Evolutionary conservation across 2,329 filamentous ascomycete genomes (phyloP), one percentile per base, ranked within the genome.

Genomic region (Verticillium nubilum): DNA sequence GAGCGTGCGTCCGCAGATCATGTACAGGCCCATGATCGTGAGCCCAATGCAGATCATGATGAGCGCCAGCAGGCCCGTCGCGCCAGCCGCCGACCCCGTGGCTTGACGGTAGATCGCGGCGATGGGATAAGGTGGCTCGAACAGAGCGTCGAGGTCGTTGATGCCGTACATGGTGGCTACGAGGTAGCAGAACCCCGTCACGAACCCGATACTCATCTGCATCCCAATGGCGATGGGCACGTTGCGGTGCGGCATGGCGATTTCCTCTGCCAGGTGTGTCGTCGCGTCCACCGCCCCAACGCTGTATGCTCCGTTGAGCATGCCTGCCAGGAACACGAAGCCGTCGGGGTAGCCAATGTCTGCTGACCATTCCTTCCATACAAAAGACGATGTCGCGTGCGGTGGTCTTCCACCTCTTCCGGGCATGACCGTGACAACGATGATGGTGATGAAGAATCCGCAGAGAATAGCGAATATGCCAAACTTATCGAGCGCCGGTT

Each of bases 251-350:
- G 80, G 79, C 50, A 74, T 62, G 0, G 78, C 85, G 47, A 88
- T 86, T 69, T 89, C 86, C 69, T 90, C 86, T 0, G 85, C 82
- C 47, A 89, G 69, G 67, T 89, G 87, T 1, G 83, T 83, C 1
- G 85, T 82, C 54, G 85, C 83, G 67, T 91, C 88, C 0, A 86
- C 83, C 1, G 84, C 83, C 6, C 87, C 88, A 12, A 90, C 83
- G 52, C 84, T 82, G 68, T 85, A 91, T 3, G 87, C 87, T 12
- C 86, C 88, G 65, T 91, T 91, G n/a, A 76, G 70, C 74, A 77
- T 77, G 1, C 74, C 74, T 0, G 70, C 67, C 4, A 74, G 66
- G 54, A 78, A 78, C 2, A 78, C 75, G 59, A 78, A 75, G 0
- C 74, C 75, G 31, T 76, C 64, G 0, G 72, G 70, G 52, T 77